phyloP scores from a whole-genome alignment of 345 rosid species.

The Citrus mangshanensis region DNA sequence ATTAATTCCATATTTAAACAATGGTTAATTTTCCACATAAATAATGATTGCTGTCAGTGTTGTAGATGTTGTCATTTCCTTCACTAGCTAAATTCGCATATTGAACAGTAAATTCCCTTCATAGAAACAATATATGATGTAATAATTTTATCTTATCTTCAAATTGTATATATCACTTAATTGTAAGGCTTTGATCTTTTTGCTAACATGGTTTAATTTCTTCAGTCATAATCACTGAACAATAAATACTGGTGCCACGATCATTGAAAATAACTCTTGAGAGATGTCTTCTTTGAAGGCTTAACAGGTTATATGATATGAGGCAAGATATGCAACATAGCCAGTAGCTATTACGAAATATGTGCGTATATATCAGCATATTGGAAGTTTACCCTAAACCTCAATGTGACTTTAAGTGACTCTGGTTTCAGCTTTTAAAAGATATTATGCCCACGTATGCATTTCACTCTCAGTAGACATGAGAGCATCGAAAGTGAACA shows the following conservation, averaged over 20 bases:
- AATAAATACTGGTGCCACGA: neutral
- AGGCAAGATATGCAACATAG: neutral
- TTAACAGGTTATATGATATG: neutral
- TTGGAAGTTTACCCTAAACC: too few relatives aligned
- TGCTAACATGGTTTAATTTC: neutral
- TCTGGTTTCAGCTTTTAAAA: too few relatives aligned
- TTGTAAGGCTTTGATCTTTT: neutral
- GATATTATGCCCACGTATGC: too few relatives aligned
- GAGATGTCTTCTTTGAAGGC: neutral
- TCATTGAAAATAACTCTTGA: neutral
- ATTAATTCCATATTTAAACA: neutral
- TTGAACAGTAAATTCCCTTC: neutral
- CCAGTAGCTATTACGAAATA: too few relatives aligned
- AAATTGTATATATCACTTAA: neutral
- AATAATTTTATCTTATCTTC: too few relatives aligned
- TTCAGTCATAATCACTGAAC: too few relatives aligned
- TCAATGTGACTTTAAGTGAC: too few relatives aligned
- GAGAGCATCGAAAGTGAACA: too few relatives aligned
- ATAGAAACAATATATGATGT: neutral
- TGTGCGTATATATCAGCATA: too few relatives aligned
- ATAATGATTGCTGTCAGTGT: neutral
- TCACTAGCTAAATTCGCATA: conserved; percentile 8
- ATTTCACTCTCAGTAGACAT: too few relatives aligned
- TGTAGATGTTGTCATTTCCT: conserved; percentile 9
- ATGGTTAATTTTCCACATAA: neutral